These are phyloP conservation scores for Marchantia polymorpha DNA, from an alignment of 225 moss, liverwort and hornwort species.

Conservation along the genomic window DNA sequence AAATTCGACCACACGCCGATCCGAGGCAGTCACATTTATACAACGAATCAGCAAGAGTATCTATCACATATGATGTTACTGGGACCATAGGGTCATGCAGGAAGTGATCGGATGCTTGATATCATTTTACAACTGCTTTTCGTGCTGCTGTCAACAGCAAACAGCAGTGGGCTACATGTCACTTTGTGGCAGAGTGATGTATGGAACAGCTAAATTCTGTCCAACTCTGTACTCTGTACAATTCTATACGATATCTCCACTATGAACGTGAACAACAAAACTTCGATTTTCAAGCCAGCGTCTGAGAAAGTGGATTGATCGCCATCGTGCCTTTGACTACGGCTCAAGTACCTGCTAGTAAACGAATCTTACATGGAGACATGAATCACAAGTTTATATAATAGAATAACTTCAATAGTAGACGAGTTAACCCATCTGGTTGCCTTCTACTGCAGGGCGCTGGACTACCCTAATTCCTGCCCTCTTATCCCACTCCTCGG, in stretches of 20 bases:
- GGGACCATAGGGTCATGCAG: no score
- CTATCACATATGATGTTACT: no score
- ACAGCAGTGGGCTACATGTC: not conserved
- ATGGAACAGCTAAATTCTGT: not conserved
- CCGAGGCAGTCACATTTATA: no score
- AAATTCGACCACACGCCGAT: no score
- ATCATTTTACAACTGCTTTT: constrained; percentile 13
- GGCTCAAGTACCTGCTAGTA: not conserved
- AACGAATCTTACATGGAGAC: not conserved
- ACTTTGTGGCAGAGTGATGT: constrained; percentile 13
- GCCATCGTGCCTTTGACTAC: not conserved
- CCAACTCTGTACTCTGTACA: constrained; percentile 17
- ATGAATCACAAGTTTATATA: not conserved
- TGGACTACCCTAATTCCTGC: constrained; percentile 98
- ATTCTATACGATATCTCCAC: constrained; percentile 14
- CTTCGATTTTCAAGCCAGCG: not conserved
- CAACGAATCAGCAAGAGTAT: no score
- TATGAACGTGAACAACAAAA: not conserved
- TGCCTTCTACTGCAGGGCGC: constrained; percentile 57
- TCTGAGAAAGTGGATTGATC: not conserved
- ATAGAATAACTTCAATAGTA: not conserved
- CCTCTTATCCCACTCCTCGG: constrained; percentile 95
- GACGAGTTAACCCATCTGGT: constrained; percentile 33
- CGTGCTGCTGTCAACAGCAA: not conserved
- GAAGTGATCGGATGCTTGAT: constrained; percentile 6